phyloP scores from a whole-genome alignment of 768 basidiomycete genomes.

The Phanerochaete carnosa region DNA sequence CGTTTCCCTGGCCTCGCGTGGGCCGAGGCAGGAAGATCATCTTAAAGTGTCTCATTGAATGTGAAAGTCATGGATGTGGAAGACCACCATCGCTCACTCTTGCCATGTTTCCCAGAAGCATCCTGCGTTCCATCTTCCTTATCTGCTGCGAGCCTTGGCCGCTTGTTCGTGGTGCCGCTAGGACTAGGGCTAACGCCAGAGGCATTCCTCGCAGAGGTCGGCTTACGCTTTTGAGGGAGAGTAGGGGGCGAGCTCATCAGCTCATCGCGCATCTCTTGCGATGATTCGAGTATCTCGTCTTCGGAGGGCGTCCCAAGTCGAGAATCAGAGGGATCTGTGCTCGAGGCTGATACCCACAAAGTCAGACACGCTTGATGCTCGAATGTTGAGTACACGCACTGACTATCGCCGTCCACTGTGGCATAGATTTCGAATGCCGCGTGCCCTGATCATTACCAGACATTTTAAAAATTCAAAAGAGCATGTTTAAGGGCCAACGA shows the following conservation, averaged over 20 bases:
- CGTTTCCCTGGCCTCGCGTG: background rate
- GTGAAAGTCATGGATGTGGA: background rate
- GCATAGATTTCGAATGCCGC: background rate
- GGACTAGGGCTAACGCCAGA: no score
- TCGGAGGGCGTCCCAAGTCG: conserved; percentile 1
- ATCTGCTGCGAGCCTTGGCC: background rate
- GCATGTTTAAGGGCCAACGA: background rate
- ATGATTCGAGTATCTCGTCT: conserved; percentile 1
- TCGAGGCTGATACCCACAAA: background rate
- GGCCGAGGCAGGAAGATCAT: conserved; percentile 4
- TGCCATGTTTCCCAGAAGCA: no score
- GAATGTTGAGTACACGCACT: background rate
- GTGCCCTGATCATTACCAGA: background rate
- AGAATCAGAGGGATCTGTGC: background rate
- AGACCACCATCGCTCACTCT: background rate
- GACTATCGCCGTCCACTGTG: background rate
- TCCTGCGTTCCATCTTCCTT: background rate
- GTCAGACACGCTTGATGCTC: background rate
- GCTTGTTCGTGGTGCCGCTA: background rate
- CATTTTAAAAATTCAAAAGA: background rate
- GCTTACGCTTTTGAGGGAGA: background rate
- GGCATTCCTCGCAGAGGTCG: background rate
- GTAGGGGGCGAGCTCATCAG: background rate
- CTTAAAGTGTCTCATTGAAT: background rate
- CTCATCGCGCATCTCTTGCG: conserved; percentile 11